phyloP scores from a whole-genome alignment of 805 yeast genomes.

The Torulaspora indica region DNA sequence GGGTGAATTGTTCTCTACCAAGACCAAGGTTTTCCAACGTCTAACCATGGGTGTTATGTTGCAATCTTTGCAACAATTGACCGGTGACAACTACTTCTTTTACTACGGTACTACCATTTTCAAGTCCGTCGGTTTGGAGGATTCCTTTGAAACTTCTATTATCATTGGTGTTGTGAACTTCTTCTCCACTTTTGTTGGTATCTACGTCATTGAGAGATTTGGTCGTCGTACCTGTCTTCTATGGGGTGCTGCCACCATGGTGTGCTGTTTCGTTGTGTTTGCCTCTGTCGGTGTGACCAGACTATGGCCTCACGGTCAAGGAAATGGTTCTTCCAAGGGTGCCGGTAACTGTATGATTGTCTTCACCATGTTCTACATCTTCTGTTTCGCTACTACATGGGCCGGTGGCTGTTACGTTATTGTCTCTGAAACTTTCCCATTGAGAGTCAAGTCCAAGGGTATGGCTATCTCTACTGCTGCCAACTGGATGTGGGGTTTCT shows the following conservation, averaged over 20 bases:
- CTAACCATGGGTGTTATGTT: slow-evolving; percentile 49
- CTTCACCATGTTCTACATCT: slow-evolving; percentile 63
- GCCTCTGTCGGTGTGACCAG: slow-evolving; percentile 58
- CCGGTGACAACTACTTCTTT: slow-evolving; percentile 65
- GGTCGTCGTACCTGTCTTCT: slow-evolving; percentile 50
- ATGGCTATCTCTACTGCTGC: slow-evolving; percentile 56
- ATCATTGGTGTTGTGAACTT: slow-evolving; percentile 58
- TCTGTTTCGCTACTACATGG: slow-evolving; percentile 73
- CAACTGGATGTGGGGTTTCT: slow-evolving; percentile 65
- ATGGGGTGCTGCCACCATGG: slow-evolving; percentile 48
- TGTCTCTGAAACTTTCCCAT: slow-evolving; percentile 65
- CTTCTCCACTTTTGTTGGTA: slow-evolving; percentile 50
- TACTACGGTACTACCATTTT: slow-evolving; percentile 63
- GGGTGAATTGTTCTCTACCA: slow-evolving; percentile 61
- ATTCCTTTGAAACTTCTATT: slow-evolving; percentile 57
- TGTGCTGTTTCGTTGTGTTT: slow-evolving; percentile 44
- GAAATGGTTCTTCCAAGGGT: slow-evolving; percentile 42
- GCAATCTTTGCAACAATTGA: slow-evolving; percentile 63
- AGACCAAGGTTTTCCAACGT: slow-evolving; percentile 52
- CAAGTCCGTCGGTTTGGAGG: slow-evolving; percentile 56
- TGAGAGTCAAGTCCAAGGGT: slow-evolving; percentile 59
- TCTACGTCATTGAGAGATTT: slow-evolving; percentile 49
- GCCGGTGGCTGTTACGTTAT: slow-evolving; percentile 66
- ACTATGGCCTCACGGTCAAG: slow-evolving; percentile 41
- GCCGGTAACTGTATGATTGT: slow-evolving; percentile 70